Percentiles rank a stretch among this genome's conserved stretches.
phyloP scores from a whole-genome alignment of 2,329 filamentous ascomycete genomes.

The Trichoderma polysporum region DNA sequence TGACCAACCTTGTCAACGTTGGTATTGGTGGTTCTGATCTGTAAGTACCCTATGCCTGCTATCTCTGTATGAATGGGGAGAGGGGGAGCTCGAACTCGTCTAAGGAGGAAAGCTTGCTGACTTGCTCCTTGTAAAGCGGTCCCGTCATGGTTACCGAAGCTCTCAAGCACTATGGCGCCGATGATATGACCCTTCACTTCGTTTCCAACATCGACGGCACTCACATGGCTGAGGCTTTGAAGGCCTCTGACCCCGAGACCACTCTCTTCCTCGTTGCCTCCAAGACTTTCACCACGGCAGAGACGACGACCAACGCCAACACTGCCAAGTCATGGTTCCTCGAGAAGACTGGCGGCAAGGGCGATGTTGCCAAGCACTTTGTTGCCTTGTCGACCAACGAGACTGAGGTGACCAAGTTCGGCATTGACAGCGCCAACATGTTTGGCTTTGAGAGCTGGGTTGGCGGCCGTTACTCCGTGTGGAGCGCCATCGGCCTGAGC shows the following conservation, averaged over 20 bases:
- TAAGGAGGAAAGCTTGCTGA: background rate
- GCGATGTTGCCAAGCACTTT: slow-evolving; percentile 96
- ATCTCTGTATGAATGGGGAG: background rate
- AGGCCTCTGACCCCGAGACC: slow-evolving; percentile 87
- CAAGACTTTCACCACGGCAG: slow-evolving; percentile 98
- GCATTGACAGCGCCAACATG: slow-evolving; percentile 99
- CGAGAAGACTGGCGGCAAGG: slow-evolving; percentile 71
- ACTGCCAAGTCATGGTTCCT: slow-evolving; percentile 97
- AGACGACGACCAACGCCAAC: slow-evolving; percentile 96
- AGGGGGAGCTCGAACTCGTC: background rate
- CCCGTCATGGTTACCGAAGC: slow-evolving; percentile 99
- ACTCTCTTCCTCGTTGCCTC: slow-evolving; percentile 98
- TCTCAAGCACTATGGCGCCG: slow-evolving; percentile 88
- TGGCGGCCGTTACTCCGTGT: slow-evolving; percentile 96
- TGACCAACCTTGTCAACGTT: slow-evolving; percentile 94
- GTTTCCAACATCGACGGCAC: slow-evolving; percentile 99
- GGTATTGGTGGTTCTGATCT: slow-evolving; percentile 98
- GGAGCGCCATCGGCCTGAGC: slow-evolving; percentile 96
- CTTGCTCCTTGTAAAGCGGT: slow-evolving; percentile 58
- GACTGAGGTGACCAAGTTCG: slow-evolving; percentile 93
- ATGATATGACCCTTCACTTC: slow-evolving; percentile 88
- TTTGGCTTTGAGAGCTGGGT: slow-evolving; percentile 99
- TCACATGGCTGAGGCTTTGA: slow-evolving; percentile 91
- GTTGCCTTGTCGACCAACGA: slow-evolving; percentile 97
- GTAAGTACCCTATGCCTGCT: no score